phyloP scores from a whole-genome alignment of 2,329 filamentous ascomycete genomes.

The Basipetospora chlamydospora region DNA sequence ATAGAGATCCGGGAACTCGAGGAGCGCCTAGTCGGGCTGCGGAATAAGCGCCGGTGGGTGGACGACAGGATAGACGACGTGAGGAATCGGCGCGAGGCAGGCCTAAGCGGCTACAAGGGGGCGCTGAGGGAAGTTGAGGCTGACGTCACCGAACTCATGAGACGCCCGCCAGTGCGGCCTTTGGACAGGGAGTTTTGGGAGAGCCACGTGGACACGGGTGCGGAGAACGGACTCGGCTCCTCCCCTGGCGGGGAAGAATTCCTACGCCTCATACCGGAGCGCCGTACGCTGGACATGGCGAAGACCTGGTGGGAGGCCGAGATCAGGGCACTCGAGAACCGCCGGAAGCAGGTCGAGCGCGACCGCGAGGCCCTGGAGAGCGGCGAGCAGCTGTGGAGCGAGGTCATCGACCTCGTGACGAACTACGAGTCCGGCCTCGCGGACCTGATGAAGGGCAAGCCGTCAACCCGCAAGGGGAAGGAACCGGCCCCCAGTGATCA shows the following conservation, averaged over 20 bases:
- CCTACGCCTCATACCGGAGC: slow-evolving; percentile 43
- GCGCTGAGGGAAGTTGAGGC: slow-evolving; percentile 51
- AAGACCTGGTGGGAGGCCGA: slow-evolving; percentile 57
- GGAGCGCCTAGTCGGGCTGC: slow-evolving; percentile 45
- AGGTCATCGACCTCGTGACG: slow-evolving; percentile 42
- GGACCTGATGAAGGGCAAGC: slow-evolving; percentile 30
- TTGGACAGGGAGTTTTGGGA: slow-evolving; percentile 31
- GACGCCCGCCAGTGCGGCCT: slow-evolving; percentile 38
- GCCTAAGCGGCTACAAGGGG: slow-evolving; percentile 56
- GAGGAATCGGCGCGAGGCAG: slow-evolving; percentile 52
- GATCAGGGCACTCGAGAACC: slow-evolving; percentile 36
- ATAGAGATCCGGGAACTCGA: slow-evolving; percentile 52
- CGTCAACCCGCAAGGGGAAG: slow-evolving; percentile 8
- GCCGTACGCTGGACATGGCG: slow-evolving; percentile 56
- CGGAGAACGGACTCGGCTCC: slow-evolving; percentile 3
- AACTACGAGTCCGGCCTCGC: slow-evolving; percentile 52
- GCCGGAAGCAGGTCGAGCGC: slow-evolving; percentile 39
- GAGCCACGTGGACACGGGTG: slow-evolving; percentile 8
- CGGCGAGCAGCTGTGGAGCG: slow-evolving; percentile 52
- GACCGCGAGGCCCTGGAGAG: slow-evolving; percentile 54
- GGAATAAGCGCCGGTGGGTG: slow-evolving; percentile 43
- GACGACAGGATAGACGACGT: slow-evolving; percentile 45
- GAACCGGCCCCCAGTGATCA: slow-evolving; percentile 15
- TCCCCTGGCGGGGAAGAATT: slow-evolving; percentile 36
- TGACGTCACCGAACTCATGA: slow-evolving; percentile 45